phyloP scores from a whole-genome alignment of 306 rosid species.

The Bauhinia variegata region DNA sequence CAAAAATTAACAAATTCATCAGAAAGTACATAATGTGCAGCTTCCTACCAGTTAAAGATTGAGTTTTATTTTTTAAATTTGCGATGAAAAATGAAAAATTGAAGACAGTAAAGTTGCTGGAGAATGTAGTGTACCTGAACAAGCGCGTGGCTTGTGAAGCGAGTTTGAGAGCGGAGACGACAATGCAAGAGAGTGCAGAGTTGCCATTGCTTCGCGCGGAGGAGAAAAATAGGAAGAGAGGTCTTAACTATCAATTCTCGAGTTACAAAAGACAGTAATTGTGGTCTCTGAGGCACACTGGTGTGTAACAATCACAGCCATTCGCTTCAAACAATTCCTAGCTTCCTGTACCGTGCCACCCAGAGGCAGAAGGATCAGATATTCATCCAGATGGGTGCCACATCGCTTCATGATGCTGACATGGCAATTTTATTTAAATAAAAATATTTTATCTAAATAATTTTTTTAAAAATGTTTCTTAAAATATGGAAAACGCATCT shows the following conservation, averaged over 20 bases:
- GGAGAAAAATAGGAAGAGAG: slow-evolving; percentile 8
- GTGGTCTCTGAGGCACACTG: slow-evolving; percentile 51
- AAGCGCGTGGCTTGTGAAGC: slow-evolving; percentile 60
- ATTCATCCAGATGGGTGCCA: too few relatives aligned
- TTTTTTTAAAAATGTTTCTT: too few relatives aligned
- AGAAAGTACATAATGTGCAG: slow-evolving; percentile 1
- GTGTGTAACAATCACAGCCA: slow-evolving; percentile 77
- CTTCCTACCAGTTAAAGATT: background rate
- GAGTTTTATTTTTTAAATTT: background rate
- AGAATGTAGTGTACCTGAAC: slow-evolving; percentile 50
- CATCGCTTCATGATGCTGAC: too few relatives aligned
- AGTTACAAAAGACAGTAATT: slow-evolving; percentile 25
- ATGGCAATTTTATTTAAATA: too few relatives aligned
- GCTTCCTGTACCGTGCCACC: background rate
- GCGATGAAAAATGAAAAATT: background rate
- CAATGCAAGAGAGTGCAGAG: slow-evolving; percentile 75
- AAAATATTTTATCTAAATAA: too few relatives aligned
- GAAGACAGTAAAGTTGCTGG: background rate
- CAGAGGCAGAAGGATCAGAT: slow-evolving; percentile 19
- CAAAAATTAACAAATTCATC: slow-evolving; percentile 4
- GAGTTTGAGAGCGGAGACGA: slow-evolving; percentile 64
- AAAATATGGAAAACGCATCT: too few relatives aligned
- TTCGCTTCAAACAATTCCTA: slow-evolving; percentile 47
- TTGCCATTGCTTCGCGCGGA: slow-evolving; percentile 56
- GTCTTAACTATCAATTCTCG: too few relatives aligned